These are phyloP conservation scores for Cryptococcus maquisensis DNA, from an alignment of 1,284 basidiomycete genomes.

Conservation along the genomic window DNA sequence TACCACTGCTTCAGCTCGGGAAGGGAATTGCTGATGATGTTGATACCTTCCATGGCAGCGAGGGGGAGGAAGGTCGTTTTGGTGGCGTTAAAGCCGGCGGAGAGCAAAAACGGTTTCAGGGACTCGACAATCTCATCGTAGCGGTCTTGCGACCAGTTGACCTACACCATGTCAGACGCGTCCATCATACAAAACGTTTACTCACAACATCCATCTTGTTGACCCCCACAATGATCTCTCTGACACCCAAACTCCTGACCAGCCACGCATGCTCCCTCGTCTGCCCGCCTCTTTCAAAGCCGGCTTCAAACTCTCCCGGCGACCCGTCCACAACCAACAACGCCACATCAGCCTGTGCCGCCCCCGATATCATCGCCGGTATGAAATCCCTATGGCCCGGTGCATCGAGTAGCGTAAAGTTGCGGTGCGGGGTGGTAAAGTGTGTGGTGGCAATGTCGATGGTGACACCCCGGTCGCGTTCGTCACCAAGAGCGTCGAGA, in stretches of 20 bases:
- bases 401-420: slow-evolving; percentile 89
- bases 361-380: slow-evolving; percentile 98
- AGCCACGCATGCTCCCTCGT: slow-evolving; percentile 94
- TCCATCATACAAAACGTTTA: slow-evolving; percentile 8
- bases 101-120: slow-evolving; percentile 74
- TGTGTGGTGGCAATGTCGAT: slow-evolving; percentile 93
- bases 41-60: slow-evolving; percentile 84
- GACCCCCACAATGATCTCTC: slow-evolving; percentile 84
- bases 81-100: slow-evolving; percentile 75
- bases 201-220: slow-evolving; percentile 89
- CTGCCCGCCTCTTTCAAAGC: slow-evolving; percentile 90
- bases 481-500: slow-evolving; percentile 86
- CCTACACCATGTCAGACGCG: slow-evolving; percentile 53
- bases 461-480: slow-evolving; percentile 90
- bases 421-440: slow-evolving; percentile 69
- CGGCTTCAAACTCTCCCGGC: slow-evolving; percentile 90
- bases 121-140: slow-evolving; percentile 77
- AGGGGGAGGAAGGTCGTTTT: slow-evolving; percentile 85
- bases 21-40: slow-evolving; percentile 58
- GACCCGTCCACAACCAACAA: slow-evolving; percentile 90
- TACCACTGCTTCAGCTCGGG: slow-evolving; percentile 66
- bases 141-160: slow-evolving; percentile 73
- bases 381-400: slow-evolving; percentile 97
- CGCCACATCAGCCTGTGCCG: slow-evolving; percentile 93
- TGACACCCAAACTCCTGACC: slow-evolving; percentile 89